Base-by-base conservation (phyloP, 2,329 filamentous ascomycete genomes). In the Fusarium burgessii region DNA sequence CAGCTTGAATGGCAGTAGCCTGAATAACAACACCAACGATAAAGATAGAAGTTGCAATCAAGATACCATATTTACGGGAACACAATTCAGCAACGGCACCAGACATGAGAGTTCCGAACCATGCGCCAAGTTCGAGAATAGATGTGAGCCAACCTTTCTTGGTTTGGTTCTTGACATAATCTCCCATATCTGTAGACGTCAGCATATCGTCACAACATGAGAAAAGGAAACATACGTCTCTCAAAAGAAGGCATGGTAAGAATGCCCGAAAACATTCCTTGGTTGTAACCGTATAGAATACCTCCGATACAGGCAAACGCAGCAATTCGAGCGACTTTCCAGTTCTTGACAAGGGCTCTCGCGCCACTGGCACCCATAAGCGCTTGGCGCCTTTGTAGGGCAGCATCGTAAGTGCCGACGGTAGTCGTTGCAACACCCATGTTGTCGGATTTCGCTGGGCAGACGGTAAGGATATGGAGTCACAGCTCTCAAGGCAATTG, bases 81-180 rank as follows among this genome's bases (percentile, higher is more conserved):
- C 90, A 78, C 6, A 86, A 83, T 76, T 94, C 92, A 20, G 92
- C 92, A n/a, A 94, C 78, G 75, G 91, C 91, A 2, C 92, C 90
- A 5, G 89, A 92, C 42, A 91, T 84, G 6, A 95, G 80, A 1
- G 90, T 88, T 40, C 92, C 92, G n/a, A 93, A 77, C 92, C 92
- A 94, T 45, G 92, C 92, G 56, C 92, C 92, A 4, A 94, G 86
- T 77, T 94, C 91, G 29, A 94, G 87, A 70, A 93, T 93, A 4
- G 91, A 85, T 2, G 87, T 89, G 8, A 90, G 77, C 87, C 87
- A 89, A 18, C 87, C 88, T 74, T 89, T 89, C 70, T 86, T 84
- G 8, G 85, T 85, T 74, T 85, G 83, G 63, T 85, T 79, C n/a
- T 82, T 81, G 18, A 77, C 81, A 68, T 88, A 88, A 36, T 84